Percentiles rank a stretch among this genome's conserved stretches.
These are phyloP conservation scores for Aureoboletus auriporus DNA, from an alignment of 768 basidiomycete species.

Conservation along the genomic window DNA sequence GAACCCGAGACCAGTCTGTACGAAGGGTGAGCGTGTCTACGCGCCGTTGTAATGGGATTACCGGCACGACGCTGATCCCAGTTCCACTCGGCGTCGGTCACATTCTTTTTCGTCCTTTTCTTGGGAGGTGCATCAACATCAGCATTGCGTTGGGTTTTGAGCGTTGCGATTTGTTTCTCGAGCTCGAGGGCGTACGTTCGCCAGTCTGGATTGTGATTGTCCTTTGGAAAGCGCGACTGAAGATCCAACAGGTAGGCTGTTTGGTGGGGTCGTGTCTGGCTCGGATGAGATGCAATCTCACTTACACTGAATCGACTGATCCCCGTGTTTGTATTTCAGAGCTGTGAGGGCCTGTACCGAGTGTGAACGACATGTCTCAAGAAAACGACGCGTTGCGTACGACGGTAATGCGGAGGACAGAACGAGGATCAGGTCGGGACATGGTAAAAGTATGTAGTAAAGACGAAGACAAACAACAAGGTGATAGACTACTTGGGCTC, in stretches of 20 bases:
- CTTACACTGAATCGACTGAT: slow-evolving; percentile 23
- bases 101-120: slow-evolving; percentile 25
- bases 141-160: slow-evolving; percentile 19
- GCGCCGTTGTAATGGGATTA: background rate
- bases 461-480: too few species aligned
- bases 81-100: slow-evolving; percentile 10
- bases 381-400: slow-evolving; percentile 11
- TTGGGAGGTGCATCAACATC: slow-evolving; percentile 23
- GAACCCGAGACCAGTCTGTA: slow-evolving; percentile 19
- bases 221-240: slow-evolving; percentile 19
- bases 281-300: background rate
- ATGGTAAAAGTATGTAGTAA: background rate
- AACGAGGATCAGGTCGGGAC: slow-evolving; percentile 9
- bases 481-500: slow-evolving; percentile 17
- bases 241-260: slow-evolving; percentile 28
- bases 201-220: slow-evolving; percentile 12
- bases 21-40: background rate
- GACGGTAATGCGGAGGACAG: slow-evolving; percentile 21
- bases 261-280: background rate
- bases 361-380: background rate
- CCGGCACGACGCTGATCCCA: slow-evolving; percentile 23
- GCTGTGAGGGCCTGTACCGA: slow-evolving; percentile 15
- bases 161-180: slow-evolving; percentile 19
- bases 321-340: slow-evolving; percentile 24
- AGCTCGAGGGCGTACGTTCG: slow-evolving; percentile 27